Base-by-base conservation (phyloP, 2,329 filamentous ascomycete genomes). In the Elsinoe australis region DNA sequence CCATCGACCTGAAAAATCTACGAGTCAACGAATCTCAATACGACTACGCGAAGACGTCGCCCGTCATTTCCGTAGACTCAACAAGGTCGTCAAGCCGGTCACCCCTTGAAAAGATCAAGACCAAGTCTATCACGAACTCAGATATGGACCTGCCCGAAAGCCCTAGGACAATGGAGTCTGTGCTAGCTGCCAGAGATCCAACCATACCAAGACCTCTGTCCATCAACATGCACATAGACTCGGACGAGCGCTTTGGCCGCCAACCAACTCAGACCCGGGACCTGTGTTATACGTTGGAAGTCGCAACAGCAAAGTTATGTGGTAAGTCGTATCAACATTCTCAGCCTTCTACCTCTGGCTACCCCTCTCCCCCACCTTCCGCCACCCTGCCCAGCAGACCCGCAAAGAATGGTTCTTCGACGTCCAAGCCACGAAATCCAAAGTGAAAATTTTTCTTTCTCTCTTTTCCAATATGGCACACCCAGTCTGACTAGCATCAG, bases 291-390 rank as follows among this genome's bases (percentile, higher is more conserved):
- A 38, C 45, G 4, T 17, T 48, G 14, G 45, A 48, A 14, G 21
- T 36, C 18, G 45, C 45, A 12, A 48, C 33, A 12, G 45, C 45
- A 10, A 48, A 38, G 24, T 21, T 48, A 8, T 36, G 45, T 48
- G 32, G 45, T 48, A 48, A 6, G 44, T 35, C 4, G 26, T 29
- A 29, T 29, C 26, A 29, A 6, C 26, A 7, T 18, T 18, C 14
- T 35, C 14, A 35, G 6, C 17, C 12, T 15, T 14, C 14, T 14
- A n/a, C 33, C 33, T 15, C 33, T 8, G 8, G 33, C 8, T 35
- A 14, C 12, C 7, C 6, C 6, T n/a, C 12, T 15, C 33, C 12
- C 14, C 12, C 12, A 15, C 8, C 8, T 14, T 18, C 33, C 33
- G n/a, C n/a, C n/a, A n/a, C n/a, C n/a, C n/a, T n/a, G n/a, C n/a